Percentiles rank a stretch among this genome's conserved stretches.
These are phyloP conservation scores for Annulohypoxylon bovei DNA, from an alignment of 495 filamentous ascomycete species.

Conservation along the genomic window DNA sequence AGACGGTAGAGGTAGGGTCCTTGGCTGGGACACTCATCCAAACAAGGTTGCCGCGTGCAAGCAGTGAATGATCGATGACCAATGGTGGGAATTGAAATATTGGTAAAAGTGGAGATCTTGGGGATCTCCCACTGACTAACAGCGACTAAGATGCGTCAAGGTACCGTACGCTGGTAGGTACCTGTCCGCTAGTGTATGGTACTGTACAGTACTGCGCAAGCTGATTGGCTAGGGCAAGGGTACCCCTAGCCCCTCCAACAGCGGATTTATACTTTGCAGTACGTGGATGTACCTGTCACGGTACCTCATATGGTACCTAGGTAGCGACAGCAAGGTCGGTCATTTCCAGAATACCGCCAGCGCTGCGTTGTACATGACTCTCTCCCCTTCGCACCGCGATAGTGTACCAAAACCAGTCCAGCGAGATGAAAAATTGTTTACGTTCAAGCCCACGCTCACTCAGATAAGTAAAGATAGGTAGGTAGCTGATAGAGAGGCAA, in stretches of 20 bases:
- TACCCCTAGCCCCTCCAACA: slow-evolving; percentile 23
- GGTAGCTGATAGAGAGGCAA: background rate
- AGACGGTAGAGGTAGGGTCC: background rate
- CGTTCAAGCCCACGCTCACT: slow-evolving; percentile 4
- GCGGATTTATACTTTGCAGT: slow-evolving; percentile 11
- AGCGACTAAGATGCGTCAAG: slow-evolving; percentile 29
- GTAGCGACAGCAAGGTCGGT: slow-evolving; percentile 19
- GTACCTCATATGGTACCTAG: background rate
- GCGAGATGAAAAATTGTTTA: background rate
- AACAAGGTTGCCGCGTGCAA: slow-evolving; percentile 45
- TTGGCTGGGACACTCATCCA: slow-evolving; percentile 34
- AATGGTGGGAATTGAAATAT: slow-evolving; percentile 49
- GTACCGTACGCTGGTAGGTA: slow-evolving; percentile 29
- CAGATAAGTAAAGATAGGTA: background rate
- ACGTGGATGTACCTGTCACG: slow-evolving; percentile 14
- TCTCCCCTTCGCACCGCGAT: slow-evolving; percentile 1
- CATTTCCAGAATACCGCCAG: slow-evolving; percentile 8
- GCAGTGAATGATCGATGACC: slow-evolving; percentile 45
- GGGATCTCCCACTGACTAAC: slow-evolving; percentile 44
- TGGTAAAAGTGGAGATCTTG: slow-evolving; percentile 40
- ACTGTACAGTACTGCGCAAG: slow-evolving; percentile 3
- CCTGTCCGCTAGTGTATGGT: slow-evolving; percentile 23
- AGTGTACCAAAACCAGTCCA: slow-evolving; percentile 22
- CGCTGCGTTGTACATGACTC: slow-evolving; percentile 19
- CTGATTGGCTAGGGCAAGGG: slow-evolving; percentile 14